Percentiles rank a stretch among this genome's conserved stretches.
Conservation (phyloP, 2,329 filamentous ascomycete genomes). For the Penicillium sp. region DNA sequence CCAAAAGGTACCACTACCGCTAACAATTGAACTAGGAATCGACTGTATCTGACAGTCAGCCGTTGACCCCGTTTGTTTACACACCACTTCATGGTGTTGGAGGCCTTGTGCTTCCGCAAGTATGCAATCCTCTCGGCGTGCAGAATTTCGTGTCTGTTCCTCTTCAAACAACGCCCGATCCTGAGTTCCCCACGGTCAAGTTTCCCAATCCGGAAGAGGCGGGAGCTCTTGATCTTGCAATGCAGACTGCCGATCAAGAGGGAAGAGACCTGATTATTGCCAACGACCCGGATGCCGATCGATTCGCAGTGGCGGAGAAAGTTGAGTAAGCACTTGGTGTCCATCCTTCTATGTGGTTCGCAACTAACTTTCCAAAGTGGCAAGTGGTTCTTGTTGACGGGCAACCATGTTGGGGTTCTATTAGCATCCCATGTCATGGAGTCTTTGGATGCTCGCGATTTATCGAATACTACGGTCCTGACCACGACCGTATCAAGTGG, state of each 20-base stretch:
- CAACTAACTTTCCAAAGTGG: slow-evolving; percentile 32
- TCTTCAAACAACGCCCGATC: slow-evolving; percentile 57
- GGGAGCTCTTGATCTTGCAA: slow-evolving; percentile 60
- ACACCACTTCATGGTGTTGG: slow-evolving; percentile 45
- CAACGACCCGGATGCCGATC: slow-evolving; percentile 64
- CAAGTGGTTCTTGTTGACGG: slow-evolving; percentile 60
- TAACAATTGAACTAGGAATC: slow-evolving; percentile 31
- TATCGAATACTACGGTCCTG: slow-evolving; percentile 53
- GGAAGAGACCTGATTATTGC: slow-evolving; percentile 56
- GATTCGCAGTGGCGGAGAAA: slow-evolving; percentile 61
- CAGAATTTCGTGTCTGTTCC: slow-evolving; percentile 35
- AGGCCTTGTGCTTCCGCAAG: slow-evolving; percentile 31
- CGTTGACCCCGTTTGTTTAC: slow-evolving; percentile 41
- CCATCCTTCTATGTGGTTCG: neutral
- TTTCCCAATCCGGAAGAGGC: slow-evolving; percentile 66
- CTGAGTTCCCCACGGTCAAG: slow-evolving; percentile 61
- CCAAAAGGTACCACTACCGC: neutral
- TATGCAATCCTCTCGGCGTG: slow-evolving; percentile 37
- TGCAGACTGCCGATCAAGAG: slow-evolving; percentile 52
- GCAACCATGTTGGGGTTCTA: slow-evolving; percentile 63
- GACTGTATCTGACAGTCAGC: slow-evolving; percentile 29
- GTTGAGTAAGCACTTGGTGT: slow-evolving; percentile 38
- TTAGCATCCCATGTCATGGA: slow-evolving; percentile 58
- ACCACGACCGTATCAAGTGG: slow-evolving; percentile 63
- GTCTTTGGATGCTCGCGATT: slow-evolving; percentile 34